Evolutionary conservation across 108 stramenopile genomes (phyloP), one percentile per base, ranked within the genome.

Genomic region (Fragilaria radians): DNA sequence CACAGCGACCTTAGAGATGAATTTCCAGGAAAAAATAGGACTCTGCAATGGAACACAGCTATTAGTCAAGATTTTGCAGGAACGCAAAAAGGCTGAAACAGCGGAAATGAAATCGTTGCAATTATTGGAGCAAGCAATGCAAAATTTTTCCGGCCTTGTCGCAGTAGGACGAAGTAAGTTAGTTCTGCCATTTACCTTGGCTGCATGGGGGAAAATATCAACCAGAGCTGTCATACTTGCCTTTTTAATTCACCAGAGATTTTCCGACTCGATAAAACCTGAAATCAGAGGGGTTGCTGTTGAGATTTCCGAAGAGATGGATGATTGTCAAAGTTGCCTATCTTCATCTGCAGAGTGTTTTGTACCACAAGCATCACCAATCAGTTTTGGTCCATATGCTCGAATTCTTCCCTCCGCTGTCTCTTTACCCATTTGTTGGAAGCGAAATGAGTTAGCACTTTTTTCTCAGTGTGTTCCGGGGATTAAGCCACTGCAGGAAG

Each of bases 341-440:
- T 28, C 56, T 33, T 45, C 24, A 19, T 26, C 61, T 50, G 50
- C 28, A 17, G 53, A 22, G 32, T 4, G 36, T 1, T 17, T 30
- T 17, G 25, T 9, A 50, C 66, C 61, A 2, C 48, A 61, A 9
- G 74, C 46, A 0, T 55, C 70, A 18, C 83, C 85, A 1, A 59
- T 52, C 51, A 80, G 85, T 3, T 92, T 89, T 77, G 85, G 70
- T 30, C 91, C 91, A n/a, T 92, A 92, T 61, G 85, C 86, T 17
- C 70, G 87, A 46, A 87, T 83, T 23, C 63, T 92, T 24, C 91
- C 91, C n/a, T 82, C 87, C 0, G 73, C 85, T n/a, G 74, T 89
- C 4, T 71, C 79, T 9, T 54, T 81, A 18, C 91, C 91, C 27
- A 71, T 92, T 54, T 92, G 87, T 63, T 92, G 91, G 91, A 88